Percentiles rank a stretch among this genome's conserved stretches.
These are phyloP conservation scores for Venustampulla echinocandica DNA, from an alignment of 495 filamentous ascomycete species.

Conservation along the genomic window DNA sequence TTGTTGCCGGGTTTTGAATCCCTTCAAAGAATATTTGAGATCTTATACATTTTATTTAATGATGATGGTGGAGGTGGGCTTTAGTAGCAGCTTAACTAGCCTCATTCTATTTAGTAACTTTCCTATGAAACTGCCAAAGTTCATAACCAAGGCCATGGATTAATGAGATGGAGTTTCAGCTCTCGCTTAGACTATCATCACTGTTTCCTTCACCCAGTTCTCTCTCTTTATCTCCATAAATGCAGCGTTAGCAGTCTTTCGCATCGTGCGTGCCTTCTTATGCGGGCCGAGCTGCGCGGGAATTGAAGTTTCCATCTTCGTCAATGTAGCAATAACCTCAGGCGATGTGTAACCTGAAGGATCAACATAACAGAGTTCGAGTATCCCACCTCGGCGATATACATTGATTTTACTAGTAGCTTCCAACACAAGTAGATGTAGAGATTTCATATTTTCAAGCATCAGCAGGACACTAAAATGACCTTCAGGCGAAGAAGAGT, in stretches of 20 bases:
- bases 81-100: conserved; percentile 6
- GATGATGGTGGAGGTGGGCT: conserved; percentile 1
- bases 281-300: conserved; percentile 6
- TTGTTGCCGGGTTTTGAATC: conserved; percentile 1
- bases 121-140: conserved; percentile 7
- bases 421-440: conserved; percentile 16
- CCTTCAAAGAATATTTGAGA: conserved; percentile 5
- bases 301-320: conserved; percentile 12
- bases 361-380: conserved; percentile 14
- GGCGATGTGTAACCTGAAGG: conserved; percentile 11
- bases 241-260: conserved; percentile 8
- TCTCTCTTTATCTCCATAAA: conserved; percentile 11
- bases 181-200: conserved; percentile 13
- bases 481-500: conserved; percentile 13
- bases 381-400: conserved; percentile 14
- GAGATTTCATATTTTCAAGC: conserved; percentile 8
- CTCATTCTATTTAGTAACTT: conserved; percentile 6
- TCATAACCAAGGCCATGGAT: conserved; percentile 9
- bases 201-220: conserved; percentile 15
- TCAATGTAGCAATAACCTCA: conserved; percentile 10
- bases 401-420: conserved; percentile 10
- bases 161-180: conserved; percentile 9
- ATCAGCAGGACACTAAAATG: conserved; percentile 12
- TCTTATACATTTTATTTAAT: neutral
- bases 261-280: conserved; percentile 2